Evolutionary conservation across 2,329 filamentous ascomycete species (phyloP), one percentile per base, ranked within the genome.

Genomic region (Microsporum audouinii): DNA sequence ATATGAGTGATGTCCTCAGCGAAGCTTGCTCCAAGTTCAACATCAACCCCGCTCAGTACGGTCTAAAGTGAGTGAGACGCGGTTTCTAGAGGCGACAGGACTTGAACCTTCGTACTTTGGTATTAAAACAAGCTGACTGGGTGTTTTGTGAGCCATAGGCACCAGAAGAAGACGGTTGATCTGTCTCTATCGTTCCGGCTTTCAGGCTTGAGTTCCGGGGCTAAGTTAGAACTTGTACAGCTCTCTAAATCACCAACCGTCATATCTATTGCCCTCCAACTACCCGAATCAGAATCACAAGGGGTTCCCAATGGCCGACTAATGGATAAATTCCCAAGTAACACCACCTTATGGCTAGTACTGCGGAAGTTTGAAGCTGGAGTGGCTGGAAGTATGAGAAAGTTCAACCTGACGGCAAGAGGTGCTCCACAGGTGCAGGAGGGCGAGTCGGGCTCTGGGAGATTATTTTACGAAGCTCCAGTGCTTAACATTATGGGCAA

Each of bases 151-250:
- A 10, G 31, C n/a, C 10, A 55, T 61, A 91, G 88, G 69, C 79
- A 91, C 73, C 91, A 90, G 71, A 88, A 92, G 74, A 96, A 92
- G 71, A 80, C 84, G 38, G 79, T 99, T 62, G 91, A 96, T 69
- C 82, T 99, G 6, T 92, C 91, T 5, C 82, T 90, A 61, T 87
- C 89, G 47, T 89, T 91, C 71, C 86, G 92, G 56, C 84, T 92
- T 33, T 88, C 91, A 3, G 89, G 91, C 57, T 85, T 99, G 4
- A 80, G 82, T 10, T 83, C 89, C 41, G 94, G 94, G 64, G 92
- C 94, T 62, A 95, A 95, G 71, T 84, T 99, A 62, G 91, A 97
- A 71, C 88, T 99, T 57, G 87, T 96, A 27, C 86, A 89, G 70
- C 86, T 88, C 62, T 94, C 91, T 53, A 88, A 89, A 61, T 94